Evolutionary conservation across 768 basidiomycete species (phyloP), one percentile per base, ranked within the genome.

Genomic region (Hemileccinum impolitum): DNA sequence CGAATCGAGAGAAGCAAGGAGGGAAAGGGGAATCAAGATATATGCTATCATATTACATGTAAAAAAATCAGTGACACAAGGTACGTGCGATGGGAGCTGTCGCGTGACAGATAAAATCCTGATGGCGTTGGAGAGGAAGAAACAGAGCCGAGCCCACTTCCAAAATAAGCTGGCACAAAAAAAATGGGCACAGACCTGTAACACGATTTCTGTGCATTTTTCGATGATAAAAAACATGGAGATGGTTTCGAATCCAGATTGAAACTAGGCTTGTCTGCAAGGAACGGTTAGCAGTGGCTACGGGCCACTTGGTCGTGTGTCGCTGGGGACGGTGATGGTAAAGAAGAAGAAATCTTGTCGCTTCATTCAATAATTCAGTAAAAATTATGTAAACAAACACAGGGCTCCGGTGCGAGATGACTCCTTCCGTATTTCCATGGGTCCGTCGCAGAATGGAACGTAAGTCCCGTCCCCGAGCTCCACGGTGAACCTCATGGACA

Each of bases 161-260:
- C 65, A 56, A 56, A 68, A 58, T 40, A 55, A 60, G 60, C 28
- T 6, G 25, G 14, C n/a, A 52, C 40, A 40, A 59, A 54, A 56
- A 60, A 55, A 45, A 19, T 17, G 23, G 25, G 39, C 4, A 64
- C 70, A 48, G 50, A 68, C 67, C 55, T 56, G 60, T 60, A 52
- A 61, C 56, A 58, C 70, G 69, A 65, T 67, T 69, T 70, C 56
- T 68, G 49, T 58, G 62, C 70, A 71, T 71, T 55, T 70, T 64
- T 65, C 18, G 46, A 41, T 39, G 43, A 51, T 42, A 70, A 69
- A 69, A 59, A 64, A 71, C 68, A 70, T 70, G 57, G 64, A 59
- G 53, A 59, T 51, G 53, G 54, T 67, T 45, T 58, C 47, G 57
- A 53, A 62, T 70, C 68, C 68, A 70, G 68, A 67, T 69, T 70